Evolutionary conservation across 2,329 filamentous ascomycete genomes (phyloP).

Genomic region (Exophiala xenobiotica): DNA sequence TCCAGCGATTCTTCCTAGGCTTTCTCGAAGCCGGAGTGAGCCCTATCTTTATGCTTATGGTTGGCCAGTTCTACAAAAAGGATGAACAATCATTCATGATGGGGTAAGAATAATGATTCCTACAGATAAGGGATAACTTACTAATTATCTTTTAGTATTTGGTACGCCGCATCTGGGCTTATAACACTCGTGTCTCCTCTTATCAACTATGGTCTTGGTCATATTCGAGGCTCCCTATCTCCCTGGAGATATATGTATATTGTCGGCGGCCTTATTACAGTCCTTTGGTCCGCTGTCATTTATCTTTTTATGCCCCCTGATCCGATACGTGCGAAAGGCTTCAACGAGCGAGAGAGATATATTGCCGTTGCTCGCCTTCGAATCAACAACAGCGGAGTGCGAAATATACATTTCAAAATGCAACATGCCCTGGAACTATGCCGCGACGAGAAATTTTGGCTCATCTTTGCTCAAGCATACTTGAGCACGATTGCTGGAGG

Average conservation of each 20-base stretch:
- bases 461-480: conserved; percentile 66
- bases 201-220: conserved; percentile 66
- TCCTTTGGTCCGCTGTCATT: conserved; percentile 59
- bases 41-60: conserved; percentile 64
- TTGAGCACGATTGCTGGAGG: conserved; percentile 69
- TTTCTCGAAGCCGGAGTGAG: conserved; percentile 64
- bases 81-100: conserved; percentile 63
- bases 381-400: conserved; percentile 51
- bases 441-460: conserved; percentile 61
- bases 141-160: conserved; percentile 47
- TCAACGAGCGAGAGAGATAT: neutral
- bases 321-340: neutral
- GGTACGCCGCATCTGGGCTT: conserved; percentile 56
- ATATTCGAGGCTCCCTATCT: conserved; percentile 60
- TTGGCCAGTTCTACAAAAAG: conserved; percentile 64
- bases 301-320: neutral
- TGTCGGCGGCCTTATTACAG: conserved; percentile 59
- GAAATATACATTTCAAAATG: neutral
- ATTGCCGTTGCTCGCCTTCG: conserved; percentile 66
- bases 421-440: conserved; percentile 29
- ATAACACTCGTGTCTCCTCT: conserved; percentile 49
- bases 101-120: conserved; percentile 44
- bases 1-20: conserved; percentile 62
- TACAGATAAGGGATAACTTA: neutral
- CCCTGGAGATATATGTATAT: conserved; percentile 60